phyloP scores from a whole-genome alignment of 2,329 filamentous ascomycete species.

The Triangularia setosa region DNA sequence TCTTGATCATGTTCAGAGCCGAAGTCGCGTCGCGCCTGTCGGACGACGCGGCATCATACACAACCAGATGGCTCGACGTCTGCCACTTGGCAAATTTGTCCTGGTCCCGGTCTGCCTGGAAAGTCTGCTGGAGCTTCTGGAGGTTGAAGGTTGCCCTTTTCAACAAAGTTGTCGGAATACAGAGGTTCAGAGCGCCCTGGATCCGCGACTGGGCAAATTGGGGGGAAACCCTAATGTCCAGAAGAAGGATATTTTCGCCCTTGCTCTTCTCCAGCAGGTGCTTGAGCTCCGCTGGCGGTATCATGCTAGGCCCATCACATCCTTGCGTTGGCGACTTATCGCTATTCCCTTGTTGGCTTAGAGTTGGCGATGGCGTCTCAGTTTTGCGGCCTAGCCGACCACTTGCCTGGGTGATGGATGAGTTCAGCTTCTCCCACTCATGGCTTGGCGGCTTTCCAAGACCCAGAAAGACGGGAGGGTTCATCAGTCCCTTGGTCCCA shows the following conservation, averaged over 20 bases:
- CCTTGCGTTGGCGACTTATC: constrained; percentile 53
- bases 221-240: constrained; percentile 84
- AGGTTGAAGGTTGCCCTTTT: constrained; percentile 90
- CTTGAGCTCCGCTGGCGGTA: constrained; percentile 52
- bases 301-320: constrained; percentile 44
- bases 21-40: constrained; percentile 76
- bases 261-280: constrained; percentile 47
- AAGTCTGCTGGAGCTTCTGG: constrained; percentile 81
- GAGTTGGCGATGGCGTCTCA: constrained; percentile 37
- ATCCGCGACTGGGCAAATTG: constrained; percentile 75
- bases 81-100: constrained; percentile 74
- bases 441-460: background rate
- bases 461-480: constrained; percentile 27
- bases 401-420: background rate
- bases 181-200: constrained; percentile 79
- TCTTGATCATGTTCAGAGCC: constrained; percentile 85
- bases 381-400: constrained; percentile 32
- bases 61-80: constrained; percentile 70
- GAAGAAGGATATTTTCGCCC: constrained; percentile 54
- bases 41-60: constrained; percentile 77
- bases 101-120: constrained; percentile 67
- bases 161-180: constrained; percentile 88
- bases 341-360: constrained; percentile 33
- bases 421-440: background rate
- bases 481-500: constrained; percentile 47